Percentiles rank a stretch among this genome's conserved stretches.
Evolutionary conservation across 768 basidiomycete genomes (phyloP).

Genomic region (Leccinum subgranulosum): DNA sequence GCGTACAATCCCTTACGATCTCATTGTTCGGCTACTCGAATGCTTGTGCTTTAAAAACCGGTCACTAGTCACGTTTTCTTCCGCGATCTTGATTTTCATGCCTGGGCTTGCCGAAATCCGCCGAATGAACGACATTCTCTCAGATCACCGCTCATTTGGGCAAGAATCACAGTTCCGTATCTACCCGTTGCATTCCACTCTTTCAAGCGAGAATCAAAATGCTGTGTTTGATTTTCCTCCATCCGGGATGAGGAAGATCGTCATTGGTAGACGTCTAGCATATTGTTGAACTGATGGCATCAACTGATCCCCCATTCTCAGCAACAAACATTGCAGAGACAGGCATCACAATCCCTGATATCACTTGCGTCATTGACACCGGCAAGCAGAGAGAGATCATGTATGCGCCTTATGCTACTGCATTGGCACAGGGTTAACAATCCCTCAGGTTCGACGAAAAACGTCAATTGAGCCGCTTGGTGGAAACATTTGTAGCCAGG

Average conservation of each 20-base stretch:
- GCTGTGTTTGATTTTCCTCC: conserved; percentile 91
- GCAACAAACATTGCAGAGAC: conserved; percentile 96
- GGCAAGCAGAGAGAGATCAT: conserved; percentile 95
- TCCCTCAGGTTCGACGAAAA: conserved; percentile 86
- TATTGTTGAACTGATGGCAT: background rate
- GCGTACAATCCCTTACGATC: conserved; percentile 85
- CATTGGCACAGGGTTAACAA: conserved; percentile 5
- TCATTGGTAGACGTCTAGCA: conserved; percentile 63
- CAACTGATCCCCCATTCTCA: conserved; percentile 26
- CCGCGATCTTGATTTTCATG: conserved; percentile 88
- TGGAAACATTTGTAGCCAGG: conserved; percentile 88
- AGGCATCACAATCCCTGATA: conserved; percentile 97
- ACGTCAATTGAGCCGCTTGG: conserved; percentile 86
- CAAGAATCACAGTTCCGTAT: conserved; percentile 61
- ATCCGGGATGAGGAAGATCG: conserved; percentile 81
- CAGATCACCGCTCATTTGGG: conserved; percentile 73
- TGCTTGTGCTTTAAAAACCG: conserved; percentile 71
- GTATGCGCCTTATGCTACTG: conserved; percentile 30
- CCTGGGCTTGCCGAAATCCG: conserved; percentile 95
- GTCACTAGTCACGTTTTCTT: conserved; percentile 54
- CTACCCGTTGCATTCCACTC: conserved; percentile 87
- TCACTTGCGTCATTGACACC: conserved; percentile 93
- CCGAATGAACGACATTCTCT: conserved; percentile 75
- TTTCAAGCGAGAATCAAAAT: conserved; percentile 87
- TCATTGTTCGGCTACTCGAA: conserved; percentile 83